These are phyloP conservation scores for Glebionis coronaria DNA, from an alignment of 129 eudicot genomes.

Conservation along the genomic window DNA sequence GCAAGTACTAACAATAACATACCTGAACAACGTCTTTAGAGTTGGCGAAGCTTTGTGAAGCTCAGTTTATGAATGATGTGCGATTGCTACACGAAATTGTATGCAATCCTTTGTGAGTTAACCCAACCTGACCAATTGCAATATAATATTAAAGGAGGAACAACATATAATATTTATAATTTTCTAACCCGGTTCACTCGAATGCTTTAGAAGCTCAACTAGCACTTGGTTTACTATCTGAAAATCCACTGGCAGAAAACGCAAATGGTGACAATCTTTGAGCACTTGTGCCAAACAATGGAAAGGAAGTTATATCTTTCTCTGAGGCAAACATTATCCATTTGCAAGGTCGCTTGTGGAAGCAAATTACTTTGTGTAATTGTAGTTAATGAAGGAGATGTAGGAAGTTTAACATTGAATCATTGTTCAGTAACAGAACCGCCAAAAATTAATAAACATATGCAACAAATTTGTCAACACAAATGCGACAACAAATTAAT, in stretches of 20 bases:
- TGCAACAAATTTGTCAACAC: too few species aligned
- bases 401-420: constrained; percentile 24
- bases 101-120: not conserved
- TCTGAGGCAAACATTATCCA: constrained; percentile 18
- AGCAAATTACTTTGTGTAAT: constrained; percentile 15
- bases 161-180: not conserved
- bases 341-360: constrained; percentile 24
- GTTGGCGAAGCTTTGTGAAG: too few species aligned
- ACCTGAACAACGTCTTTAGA: too few species aligned
- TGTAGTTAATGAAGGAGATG: constrained; percentile 24
- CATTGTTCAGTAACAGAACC: constrained; percentile 31
- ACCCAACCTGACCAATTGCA: not conserved
- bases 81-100: too few species aligned
- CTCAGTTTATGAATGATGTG: too few species aligned
- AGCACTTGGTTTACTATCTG: constrained; percentile 20
- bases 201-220: constrained; percentile 22
- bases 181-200: constrained; percentile 35
- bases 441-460: too few species aligned
- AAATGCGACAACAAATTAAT: too few species aligned
- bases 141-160: too few species aligned
- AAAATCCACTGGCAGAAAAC: constrained; percentile 21
- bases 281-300: constrained; percentile 22
- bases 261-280: constrained; percentile 33
- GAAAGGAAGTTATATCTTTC: constrained; percentile 24
- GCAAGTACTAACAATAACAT: too few species aligned